These are phyloP conservation scores for Gonapodya prolifera DNA, from an alignment of 192 early-diverging fungal species.

Conservation along the genomic window DNA sequence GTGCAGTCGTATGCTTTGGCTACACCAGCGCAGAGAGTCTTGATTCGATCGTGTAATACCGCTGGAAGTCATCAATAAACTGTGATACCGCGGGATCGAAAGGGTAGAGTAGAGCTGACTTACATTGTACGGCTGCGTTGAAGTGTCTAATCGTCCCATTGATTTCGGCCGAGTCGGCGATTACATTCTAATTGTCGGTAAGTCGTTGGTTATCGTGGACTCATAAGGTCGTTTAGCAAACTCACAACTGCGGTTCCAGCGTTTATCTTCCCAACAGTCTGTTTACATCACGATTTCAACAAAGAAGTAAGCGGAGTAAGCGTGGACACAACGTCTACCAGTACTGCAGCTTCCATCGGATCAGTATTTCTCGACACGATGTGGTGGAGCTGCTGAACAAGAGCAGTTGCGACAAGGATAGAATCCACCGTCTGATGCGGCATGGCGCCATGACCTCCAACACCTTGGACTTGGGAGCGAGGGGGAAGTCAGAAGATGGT, in stretches of 20 bases:
- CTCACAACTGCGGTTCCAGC: conserved; percentile 1
- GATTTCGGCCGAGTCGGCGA: not conserved
- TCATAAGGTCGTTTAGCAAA: not conserved
- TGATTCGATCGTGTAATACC: not conserved
- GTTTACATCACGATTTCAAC: too few species aligned
- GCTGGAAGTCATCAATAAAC: not conserved
- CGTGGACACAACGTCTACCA: too few species aligned
- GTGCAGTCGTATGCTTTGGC: not conserved
- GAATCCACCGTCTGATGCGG: conserved; percentile 4
- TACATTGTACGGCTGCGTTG: not conserved
- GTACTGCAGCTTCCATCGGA: not conserved
- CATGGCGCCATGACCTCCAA: conserved; percentile 5
- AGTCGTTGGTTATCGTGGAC: too few species aligned
- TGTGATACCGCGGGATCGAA: not conserved
- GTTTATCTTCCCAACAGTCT: conserved; percentile 3
- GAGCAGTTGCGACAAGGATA: not conserved
- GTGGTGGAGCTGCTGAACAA: not conserved
- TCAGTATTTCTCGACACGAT: not conserved
- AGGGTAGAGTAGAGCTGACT: not conserved
- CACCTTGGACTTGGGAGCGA: not conserved
- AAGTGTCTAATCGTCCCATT: conserved; percentile 1
- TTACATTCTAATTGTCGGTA: not conserved
- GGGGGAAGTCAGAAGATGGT: not conserved
- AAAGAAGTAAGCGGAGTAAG: too few species aligned
- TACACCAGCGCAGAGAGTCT: not conserved